phyloP scores from a whole-genome alignment of 306 rosid genomes.

The Cicer chorassanicum region DNA sequence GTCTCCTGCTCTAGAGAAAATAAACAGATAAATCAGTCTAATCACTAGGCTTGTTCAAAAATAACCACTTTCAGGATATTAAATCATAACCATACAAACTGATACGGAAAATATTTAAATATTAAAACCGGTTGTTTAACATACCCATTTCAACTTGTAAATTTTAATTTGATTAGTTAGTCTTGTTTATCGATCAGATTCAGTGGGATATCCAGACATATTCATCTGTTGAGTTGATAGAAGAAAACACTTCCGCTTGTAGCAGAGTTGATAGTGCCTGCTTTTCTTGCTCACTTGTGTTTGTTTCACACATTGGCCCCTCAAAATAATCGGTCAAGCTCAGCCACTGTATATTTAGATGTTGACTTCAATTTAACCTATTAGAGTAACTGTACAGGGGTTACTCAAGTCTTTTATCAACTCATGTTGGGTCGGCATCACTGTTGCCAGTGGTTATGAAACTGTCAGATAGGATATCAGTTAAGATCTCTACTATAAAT shows the following conservation, averaged over 20 bases:
- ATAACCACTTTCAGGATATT: too few relatives aligned
- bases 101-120: not conserved
- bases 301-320: not conserved
- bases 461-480: not conserved
- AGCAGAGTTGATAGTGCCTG: not conserved
- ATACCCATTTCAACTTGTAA: not conserved
- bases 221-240: not conserved
- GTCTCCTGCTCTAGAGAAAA: conserved; percentile 6
- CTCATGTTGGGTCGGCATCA: not conserved
- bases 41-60: not conserved
- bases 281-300: not conserved
- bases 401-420: not conserved
- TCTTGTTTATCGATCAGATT: not conserved
- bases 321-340: not conserved
- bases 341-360: not conserved
- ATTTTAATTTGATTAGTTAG: not conserved
- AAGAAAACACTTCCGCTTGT: not conserved
- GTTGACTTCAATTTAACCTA: not conserved
- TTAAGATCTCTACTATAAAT: not conserved
- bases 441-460: not conserved
- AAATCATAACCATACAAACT: not conserved
- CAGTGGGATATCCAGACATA: not conserved
- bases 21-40: conserved; percentile 13
- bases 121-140: not conserved
- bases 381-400: not conserved